Percentiles rank a stretch among this genome's conserved stretches.
Conservation (phyloP, 768 basidiomycete genomes). For the Russula earlei region DNA sequence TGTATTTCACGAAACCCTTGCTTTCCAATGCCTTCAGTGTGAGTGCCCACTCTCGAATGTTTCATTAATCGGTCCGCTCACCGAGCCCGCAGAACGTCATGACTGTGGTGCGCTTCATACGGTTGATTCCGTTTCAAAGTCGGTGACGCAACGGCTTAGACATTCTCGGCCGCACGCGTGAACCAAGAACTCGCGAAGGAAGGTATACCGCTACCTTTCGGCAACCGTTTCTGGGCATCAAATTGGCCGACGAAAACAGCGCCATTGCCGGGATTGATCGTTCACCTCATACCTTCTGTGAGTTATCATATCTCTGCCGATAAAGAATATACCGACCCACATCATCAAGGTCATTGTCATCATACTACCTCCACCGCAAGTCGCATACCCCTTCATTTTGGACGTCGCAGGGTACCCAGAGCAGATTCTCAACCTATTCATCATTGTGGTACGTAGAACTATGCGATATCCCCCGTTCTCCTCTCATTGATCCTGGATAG, state of each 20-base stretch:
- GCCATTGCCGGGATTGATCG: constrained; percentile 46
- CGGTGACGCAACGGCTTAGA: constrained; percentile 25
- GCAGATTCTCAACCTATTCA: constrained; percentile 49
- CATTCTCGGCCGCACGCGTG: constrained; percentile 41
- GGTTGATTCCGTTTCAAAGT: not conserved
- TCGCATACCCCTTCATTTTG: constrained; percentile 54
- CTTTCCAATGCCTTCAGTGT: not conserved
- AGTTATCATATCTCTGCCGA: constrained; percentile 6
- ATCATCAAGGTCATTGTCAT: constrained; percentile 39
- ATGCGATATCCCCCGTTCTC: not conserved
- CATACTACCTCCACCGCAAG: constrained; percentile 40
- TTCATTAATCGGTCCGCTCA: not conserved
- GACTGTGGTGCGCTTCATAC: not conserved
- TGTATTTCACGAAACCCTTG: not conserved
- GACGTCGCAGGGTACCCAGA: constrained; percentile 45
- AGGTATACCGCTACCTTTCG: constrained; percentile 53
- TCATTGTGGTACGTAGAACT: constrained; percentile 36
- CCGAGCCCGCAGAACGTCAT: constrained; percentile 8
- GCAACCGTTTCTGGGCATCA: constrained; percentile 51
- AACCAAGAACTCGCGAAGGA: constrained; percentile 59
- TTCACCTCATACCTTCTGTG: constrained; percentile 46
- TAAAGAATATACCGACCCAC: not conserved
- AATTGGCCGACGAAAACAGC: constrained; percentile 54
- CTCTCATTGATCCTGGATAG: constrained; percentile 20
- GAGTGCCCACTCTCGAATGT: not conserved